Conservation (phyloP, 805 yeast genomes). For the Saturnispora serradocipensis region DNA sequence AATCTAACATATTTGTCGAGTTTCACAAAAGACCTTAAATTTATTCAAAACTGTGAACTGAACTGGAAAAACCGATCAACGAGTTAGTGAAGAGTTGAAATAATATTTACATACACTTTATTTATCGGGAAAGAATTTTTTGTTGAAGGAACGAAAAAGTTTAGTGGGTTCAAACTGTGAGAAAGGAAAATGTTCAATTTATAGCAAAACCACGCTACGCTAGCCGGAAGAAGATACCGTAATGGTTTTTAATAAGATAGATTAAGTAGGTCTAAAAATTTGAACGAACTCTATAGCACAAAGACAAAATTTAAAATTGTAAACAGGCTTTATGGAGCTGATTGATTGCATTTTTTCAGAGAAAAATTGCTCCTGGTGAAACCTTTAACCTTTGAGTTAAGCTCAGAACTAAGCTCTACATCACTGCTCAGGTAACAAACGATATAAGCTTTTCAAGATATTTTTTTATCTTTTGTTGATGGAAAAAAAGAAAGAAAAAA, state of each 20-base stretch:
- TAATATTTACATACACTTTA: background rate
- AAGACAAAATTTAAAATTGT: no score
- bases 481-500: background rate
- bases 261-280: background rate
- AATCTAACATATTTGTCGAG: conserved; percentile 1
- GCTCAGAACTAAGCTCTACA: no score
- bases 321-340: background rate
- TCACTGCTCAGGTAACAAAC: no score
- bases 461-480: no score
- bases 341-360: no score
- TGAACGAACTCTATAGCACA: background rate
- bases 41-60: background rate
- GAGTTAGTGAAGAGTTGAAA: background rate
- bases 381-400: no score
- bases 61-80: background rate
- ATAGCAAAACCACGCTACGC: background rate
- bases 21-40: no score
- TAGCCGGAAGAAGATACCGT: background rate
- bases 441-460: background rate
- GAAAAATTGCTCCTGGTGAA: no score
- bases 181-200: background rate
- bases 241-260: no score
- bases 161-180: background rate
- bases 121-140: background rate
- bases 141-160: background rate